These are phyloP conservation scores for Leccinum boreale DNA, from an alignment of 768 basidiomycete species.

Conservation along the genomic window DNA sequence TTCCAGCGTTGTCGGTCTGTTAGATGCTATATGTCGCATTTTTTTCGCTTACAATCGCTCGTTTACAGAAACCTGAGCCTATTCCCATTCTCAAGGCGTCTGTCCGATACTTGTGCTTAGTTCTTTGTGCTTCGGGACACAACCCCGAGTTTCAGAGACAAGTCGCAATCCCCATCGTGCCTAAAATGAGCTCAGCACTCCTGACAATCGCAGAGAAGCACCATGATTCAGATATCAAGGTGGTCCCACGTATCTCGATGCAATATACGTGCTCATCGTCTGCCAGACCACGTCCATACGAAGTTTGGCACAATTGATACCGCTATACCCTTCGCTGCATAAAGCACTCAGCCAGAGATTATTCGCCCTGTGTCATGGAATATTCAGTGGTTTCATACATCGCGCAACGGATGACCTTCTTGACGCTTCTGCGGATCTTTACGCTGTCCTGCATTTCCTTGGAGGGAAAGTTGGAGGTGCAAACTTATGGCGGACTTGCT, in stretches of 20 bases:
- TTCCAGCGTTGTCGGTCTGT: constrained; percentile 72
- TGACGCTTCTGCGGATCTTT: constrained; percentile 53
- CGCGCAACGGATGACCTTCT: constrained; percentile 39
- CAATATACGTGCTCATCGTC: constrained; percentile 3
- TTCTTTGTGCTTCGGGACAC: constrained; percentile 59
- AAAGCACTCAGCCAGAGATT: constrained; percentile 52
- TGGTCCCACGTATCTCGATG: constrained; percentile 23
- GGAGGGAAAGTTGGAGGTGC: constrained; percentile 79
- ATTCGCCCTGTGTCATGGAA: constrained; percentile 49
- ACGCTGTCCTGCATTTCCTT: constrained; percentile 60
- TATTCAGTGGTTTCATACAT: constrained; percentile 53
- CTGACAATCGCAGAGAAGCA: constrained; percentile 53
- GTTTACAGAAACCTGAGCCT: constrained; percentile 64
- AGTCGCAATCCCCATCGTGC: constrained; percentile 64
- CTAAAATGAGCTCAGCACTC: constrained; percentile 64
- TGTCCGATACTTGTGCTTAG: constrained; percentile 57
- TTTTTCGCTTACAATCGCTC: constrained; percentile 13
- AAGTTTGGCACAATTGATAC: constrained; percentile 54
- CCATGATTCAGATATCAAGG: constrained; percentile 52
- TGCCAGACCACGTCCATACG: constrained; percentile 43
- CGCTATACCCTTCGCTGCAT: constrained; percentile 65
- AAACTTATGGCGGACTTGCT: constrained; percentile 68
- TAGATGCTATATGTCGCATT: constrained; percentile 16
- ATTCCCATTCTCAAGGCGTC: constrained; percentile 56
- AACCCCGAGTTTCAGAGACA: constrained; percentile 83